Evolutionary conservation across 805 yeast species (phyloP).

Genomic region (Monosporozyma servazzii): DNA sequence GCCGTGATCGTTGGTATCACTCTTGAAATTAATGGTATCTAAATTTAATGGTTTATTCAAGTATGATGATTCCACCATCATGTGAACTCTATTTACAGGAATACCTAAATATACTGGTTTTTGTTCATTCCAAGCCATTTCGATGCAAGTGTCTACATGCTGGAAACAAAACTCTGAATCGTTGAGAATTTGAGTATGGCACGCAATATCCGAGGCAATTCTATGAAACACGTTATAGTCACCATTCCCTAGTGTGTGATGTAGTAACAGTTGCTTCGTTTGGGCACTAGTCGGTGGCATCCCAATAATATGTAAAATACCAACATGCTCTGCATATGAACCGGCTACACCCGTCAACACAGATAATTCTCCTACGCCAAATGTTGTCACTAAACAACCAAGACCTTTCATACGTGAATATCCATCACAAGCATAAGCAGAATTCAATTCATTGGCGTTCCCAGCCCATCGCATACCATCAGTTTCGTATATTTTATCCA

Average conservation of each 20-base stretch:
- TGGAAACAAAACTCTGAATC: constrained; percentile 51
- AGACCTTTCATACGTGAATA: constrained; percentile 48
- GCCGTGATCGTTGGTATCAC: constrained; percentile 33
- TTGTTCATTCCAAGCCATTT: constrained; percentile 55
- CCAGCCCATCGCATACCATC: constrained; percentile 62
- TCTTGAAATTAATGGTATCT: constrained; percentile 8
- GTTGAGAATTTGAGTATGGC: constrained; percentile 47
- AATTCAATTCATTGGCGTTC: constrained; percentile 79
- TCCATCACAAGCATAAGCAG: constrained; percentile 88
- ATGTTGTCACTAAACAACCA: constrained; percentile 43
- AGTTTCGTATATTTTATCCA: constrained; percentile 54
- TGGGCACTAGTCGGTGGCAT: constrained; percentile 42
- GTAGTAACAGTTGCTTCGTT: constrained; percentile 45
- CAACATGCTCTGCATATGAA: constrained; percentile 73
- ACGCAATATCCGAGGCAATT: constrained; percentile 59
- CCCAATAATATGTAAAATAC: constrained; percentile 79
- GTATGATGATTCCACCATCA: constrained; percentile 39
- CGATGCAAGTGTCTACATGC: constrained; percentile 58
- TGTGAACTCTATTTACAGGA: constrained; percentile 66
- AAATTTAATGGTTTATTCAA: constrained; percentile 53
- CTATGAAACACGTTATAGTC: constrained; percentile 60
- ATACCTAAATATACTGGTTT: constrained; percentile 71
- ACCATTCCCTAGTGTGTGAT: constrained; percentile 72
- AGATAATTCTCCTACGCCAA: constrained; percentile 84
- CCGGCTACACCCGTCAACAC: constrained; percentile 82